A percentile compares a stretch with the other conserved stretches of the same genome.
Conservation (phyloP, 148 eudicot species). For the Drosera capensis region DNA sequence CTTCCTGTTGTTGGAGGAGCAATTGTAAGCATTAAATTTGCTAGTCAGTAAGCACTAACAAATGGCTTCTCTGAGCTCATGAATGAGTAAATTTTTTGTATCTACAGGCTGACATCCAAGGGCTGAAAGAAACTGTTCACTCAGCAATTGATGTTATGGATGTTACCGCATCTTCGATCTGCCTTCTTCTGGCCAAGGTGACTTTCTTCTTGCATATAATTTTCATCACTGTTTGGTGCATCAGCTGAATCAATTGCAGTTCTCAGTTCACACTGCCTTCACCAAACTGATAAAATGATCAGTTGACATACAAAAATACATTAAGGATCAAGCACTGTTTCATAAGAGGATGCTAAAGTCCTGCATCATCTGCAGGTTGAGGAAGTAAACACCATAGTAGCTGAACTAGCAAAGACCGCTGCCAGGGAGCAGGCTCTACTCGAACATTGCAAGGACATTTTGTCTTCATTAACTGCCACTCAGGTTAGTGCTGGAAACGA, state of each 20-base stretch:
- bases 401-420: slow-evolving; percentile 49
- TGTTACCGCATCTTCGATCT: slow-evolving; percentile 51
- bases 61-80: background rate
- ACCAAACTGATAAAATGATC: background rate
- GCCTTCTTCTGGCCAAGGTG: slow-evolving; percentile 53
- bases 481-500: slow-evolving; percentile 47
- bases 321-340: too few relatives aligned
- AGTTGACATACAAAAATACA: background rate
- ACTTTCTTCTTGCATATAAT: background rate
- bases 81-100: background rate
- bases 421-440: slow-evolving; percentile 53
- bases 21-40: slow-evolving; percentile 30
- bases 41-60: background rate
- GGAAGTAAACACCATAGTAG: slow-evolving; percentile 46
- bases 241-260: background rate
- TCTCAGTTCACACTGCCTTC: background rate
- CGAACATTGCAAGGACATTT: slow-evolving; percentile 49
- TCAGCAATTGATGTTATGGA: slow-evolving; percentile 86
- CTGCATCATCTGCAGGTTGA: slow-evolving; percentile 39
- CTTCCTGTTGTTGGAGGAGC: slow-evolving; percentile 95
- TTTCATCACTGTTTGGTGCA: background rate
- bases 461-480: slow-evolving; percentile 47
- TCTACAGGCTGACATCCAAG: slow-evolving; percentile 63
- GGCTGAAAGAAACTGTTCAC: slow-evolving; percentile 64
- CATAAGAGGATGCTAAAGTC: background rate